phyloP scores from a whole-genome alignment of 1,284 basidiomycete species.

The Somion occarium region DNA sequence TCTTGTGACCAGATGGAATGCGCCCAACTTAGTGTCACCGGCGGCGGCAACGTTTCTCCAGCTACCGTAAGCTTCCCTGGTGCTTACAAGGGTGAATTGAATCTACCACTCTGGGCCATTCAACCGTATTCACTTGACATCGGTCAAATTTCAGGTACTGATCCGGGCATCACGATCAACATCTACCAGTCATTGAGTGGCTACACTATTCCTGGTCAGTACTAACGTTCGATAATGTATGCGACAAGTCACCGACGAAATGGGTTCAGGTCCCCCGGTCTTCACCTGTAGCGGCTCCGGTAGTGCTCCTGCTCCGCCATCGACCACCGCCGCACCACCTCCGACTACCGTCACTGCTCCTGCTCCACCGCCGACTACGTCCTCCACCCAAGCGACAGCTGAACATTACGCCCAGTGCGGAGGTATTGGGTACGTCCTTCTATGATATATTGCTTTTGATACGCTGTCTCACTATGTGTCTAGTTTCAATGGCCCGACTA shows the following conservation, averaged over 20 bases:
- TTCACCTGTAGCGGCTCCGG: slow-evolving; percentile 25
- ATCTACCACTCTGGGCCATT: not conserved
- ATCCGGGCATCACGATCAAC: slow-evolving; percentile 43
- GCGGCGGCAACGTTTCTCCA: slow-evolving; percentile 40
- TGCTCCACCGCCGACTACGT: slow-evolving; percentile 5
- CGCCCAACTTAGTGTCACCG: slow-evolving; percentile 47
- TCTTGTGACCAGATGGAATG: slow-evolving; percentile 31
- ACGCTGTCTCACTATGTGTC: not conserved
- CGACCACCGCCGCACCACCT: slow-evolving; percentile 4
- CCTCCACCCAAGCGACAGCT: slow-evolving; percentile 20
- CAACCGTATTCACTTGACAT: not conserved
- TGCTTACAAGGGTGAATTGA: slow-evolving; percentile 32
- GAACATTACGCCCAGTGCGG: slow-evolving; percentile 36
- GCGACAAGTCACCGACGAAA: not conserved
- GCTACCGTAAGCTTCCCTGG: slow-evolving; percentile 49
- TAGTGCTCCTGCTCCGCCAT: slow-evolving; percentile 12
- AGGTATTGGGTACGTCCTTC: slow-evolving; percentile 29
- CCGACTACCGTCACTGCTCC: slow-evolving; percentile 14
- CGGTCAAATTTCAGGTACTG: slow-evolving; percentile 23
- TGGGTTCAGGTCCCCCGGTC: slow-evolving; percentile 15
- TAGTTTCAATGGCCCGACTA: slow-evolving; percentile 30
- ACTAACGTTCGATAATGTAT: not conserved
- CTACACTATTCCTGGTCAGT: slow-evolving; percentile 38
- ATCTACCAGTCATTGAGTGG: slow-evolving; percentile 37
- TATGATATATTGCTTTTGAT: not conserved